Evolutionary conservation across 257 asterid species (phyloP).

Genomic region (Lavandula angustifolia): DNA sequence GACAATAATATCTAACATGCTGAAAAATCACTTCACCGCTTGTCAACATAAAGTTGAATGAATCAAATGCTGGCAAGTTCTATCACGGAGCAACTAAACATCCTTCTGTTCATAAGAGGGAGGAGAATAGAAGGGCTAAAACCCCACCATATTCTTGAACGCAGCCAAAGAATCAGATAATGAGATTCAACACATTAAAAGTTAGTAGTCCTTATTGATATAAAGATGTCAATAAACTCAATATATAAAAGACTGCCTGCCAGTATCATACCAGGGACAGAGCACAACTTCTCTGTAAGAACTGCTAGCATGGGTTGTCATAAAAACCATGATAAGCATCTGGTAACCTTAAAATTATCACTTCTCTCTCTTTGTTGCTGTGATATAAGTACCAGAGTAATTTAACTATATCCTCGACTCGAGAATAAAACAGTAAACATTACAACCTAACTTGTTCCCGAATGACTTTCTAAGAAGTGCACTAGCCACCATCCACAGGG

Average conservation of each 20-base stretch:
- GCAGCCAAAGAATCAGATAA: background rate
- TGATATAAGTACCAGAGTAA: background rate
- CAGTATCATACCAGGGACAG: background rate
- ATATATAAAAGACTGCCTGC: background rate
- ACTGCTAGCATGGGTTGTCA: background rate
- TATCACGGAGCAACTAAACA: background rate
- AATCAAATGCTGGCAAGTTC: background rate
- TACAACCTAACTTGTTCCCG: background rate
- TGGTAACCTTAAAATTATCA: conserved; percentile 5
- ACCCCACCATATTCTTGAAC: background rate
- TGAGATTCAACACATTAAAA: no score
- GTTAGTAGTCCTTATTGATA: no score
- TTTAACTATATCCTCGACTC: background rate
- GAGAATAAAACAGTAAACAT: background rate
- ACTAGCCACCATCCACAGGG: background rate
- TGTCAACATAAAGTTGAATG: no score
- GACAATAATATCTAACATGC: no score
- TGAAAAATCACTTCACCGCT: no score
- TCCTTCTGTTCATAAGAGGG: background rate
- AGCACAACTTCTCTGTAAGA: background rate
- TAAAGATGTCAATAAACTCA: no score
- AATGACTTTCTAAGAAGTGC: background rate
- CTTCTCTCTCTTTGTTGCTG: background rate
- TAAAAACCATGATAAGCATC: background rate
- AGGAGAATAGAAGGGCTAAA: background rate